Percentiles rank a stretch among this genome's conserved stretches.
These are phyloP conservation scores for Scheffersomyces parashehatae DNA, from an alignment of 1,139 yeast genomes.

Conservation along the genomic window DNA sequence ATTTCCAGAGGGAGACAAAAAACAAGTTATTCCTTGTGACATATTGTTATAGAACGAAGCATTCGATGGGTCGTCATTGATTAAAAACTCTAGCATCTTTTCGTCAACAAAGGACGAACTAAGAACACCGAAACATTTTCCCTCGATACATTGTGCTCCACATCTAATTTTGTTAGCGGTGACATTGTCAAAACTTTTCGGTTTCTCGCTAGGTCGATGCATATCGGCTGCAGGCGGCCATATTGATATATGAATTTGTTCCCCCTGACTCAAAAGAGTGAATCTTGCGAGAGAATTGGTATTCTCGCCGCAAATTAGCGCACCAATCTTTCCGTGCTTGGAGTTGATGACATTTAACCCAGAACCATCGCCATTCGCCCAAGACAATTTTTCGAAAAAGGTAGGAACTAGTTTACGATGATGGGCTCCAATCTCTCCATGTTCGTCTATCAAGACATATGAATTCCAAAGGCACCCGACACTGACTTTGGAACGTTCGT, in stretches of 20 bases:
- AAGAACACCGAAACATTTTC: background rate
- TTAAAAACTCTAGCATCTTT: background rate
- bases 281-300: background rate
- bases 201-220: background rate
- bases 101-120: background rate
- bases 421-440: background rate
- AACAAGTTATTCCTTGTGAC: background rate
- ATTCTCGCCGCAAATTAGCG: background rate
- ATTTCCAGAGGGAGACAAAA: background rate
- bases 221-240: conserved; percentile 1
- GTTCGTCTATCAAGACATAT: background rate
- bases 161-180: background rate
- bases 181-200: background rate
- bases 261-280: background rate
- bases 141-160: background rate
- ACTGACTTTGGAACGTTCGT: background rate
- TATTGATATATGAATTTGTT: background rate
- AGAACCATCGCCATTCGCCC: conserved; percentile 1
- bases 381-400: background rate
- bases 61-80: background rate
- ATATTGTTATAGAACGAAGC: background rate
- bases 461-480: background rate
- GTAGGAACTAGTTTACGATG: background rate
- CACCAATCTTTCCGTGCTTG: background rate
- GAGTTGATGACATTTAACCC: background rate